These are phyloP conservation scores for Colletotrichum caudatum DNA, from an alignment of 2,329 filamentous ascomycete species.

Conservation along the genomic window DNA sequence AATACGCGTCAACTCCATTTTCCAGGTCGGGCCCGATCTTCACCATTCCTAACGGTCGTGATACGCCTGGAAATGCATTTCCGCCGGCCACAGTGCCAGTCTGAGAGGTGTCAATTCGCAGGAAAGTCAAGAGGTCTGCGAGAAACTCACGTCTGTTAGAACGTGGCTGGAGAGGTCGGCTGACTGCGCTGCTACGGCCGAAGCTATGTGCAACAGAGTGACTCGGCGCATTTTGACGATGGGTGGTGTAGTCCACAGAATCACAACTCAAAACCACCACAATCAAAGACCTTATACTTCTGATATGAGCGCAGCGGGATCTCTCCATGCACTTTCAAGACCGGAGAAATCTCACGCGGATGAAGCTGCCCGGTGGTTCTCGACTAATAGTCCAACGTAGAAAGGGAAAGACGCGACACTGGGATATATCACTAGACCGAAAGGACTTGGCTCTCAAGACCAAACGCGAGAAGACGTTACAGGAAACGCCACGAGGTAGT, in stretches of 20 bases:
- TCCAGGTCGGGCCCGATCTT: slow-evolving; percentile 64
- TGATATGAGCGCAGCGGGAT: background rate
- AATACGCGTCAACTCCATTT: slow-evolving; percentile 63
- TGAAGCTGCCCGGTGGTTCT: background rate
- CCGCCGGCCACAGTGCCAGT: slow-evolving; percentile 60
- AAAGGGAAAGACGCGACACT: slow-evolving; percentile 9
- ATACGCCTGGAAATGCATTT: slow-evolving; percentile 64
- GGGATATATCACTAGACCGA: slow-evolving; percentile 9
- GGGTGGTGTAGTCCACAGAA: background rate
- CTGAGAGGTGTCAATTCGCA: slow-evolving; percentile 46
- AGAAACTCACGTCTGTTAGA: slow-evolving; percentile 50
- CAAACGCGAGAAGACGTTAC: slow-evolving; percentile 28
- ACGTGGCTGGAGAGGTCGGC: slow-evolving; percentile 51
- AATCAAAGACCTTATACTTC: slow-evolving; percentile 1
- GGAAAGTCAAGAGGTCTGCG: background rate
- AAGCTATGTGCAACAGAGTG: slow-evolving; percentile 26
- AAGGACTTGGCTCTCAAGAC: background rate
- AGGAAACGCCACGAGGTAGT: slow-evolving; percentile 31
- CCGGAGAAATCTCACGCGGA: slow-evolving; percentile 2
- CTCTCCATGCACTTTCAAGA: background rate
- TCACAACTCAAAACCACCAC: background rate
- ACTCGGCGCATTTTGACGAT: slow-evolving; percentile 12
- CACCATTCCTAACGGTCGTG: slow-evolving; percentile 60
- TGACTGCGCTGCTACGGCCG: slow-evolving; percentile 25
- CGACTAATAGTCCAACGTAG: slow-evolving; percentile 1